A percentile compares a stretch with the other conserved stretches of the same genome.
phyloP scores from a whole-genome alignment of 2,329 filamentous ascomycete genomes.

The Botryosphaeria dothidea region DNA sequence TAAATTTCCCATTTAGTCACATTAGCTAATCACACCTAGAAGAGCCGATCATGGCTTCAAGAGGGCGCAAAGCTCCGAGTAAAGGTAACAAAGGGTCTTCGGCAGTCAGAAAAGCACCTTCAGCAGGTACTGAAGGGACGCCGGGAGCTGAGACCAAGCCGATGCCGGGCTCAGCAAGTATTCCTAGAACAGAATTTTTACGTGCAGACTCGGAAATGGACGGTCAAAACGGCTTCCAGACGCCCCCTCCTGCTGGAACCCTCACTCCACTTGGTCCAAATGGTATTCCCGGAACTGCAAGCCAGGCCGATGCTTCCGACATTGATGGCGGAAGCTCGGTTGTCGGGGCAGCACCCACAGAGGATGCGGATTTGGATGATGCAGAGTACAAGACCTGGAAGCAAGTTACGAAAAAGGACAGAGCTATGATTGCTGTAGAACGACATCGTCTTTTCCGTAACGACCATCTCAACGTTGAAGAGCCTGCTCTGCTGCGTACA shows the following conservation, averaged over 20 bases:
- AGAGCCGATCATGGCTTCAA: constrained; percentile 96
- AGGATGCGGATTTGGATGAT: constrained; percentile 84
- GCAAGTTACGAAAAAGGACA: constrained; percentile 95
- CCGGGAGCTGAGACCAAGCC: constrained; percentile 76
- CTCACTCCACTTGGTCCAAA: constrained; percentile 74
- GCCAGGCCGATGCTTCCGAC: constrained; percentile 83
- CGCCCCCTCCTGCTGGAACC: constrained; percentile 75
- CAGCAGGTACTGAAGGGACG: constrained; percentile 75
- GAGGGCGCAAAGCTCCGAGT: constrained; percentile 81
- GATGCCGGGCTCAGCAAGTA: constrained; percentile 54
- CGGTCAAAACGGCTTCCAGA: constrained; percentile 81
- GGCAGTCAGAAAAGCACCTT: constrained; percentile 69
- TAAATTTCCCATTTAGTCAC: not conserved
- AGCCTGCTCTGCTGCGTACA: constrained; percentile 80
- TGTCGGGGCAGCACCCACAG: constrained; percentile 65
- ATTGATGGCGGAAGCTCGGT: constrained; percentile 67
- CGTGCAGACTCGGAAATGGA: constrained; percentile 72
- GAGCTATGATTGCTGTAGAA: constrained; percentile 82
- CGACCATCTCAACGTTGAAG: constrained; percentile 80
- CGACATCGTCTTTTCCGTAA: constrained; percentile 83
- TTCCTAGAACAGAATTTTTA: constrained; percentile 54
- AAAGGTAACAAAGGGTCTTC: constrained; percentile 69
- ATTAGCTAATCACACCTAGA: constrained; percentile 27
- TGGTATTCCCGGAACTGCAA: constrained; percentile 63
- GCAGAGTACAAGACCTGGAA: constrained; percentile 97